These are phyloP conservation scores for Ettlia oleoabundans DNA, from an alignment of 139 green algal species.

Conservation along the genomic window DNA sequence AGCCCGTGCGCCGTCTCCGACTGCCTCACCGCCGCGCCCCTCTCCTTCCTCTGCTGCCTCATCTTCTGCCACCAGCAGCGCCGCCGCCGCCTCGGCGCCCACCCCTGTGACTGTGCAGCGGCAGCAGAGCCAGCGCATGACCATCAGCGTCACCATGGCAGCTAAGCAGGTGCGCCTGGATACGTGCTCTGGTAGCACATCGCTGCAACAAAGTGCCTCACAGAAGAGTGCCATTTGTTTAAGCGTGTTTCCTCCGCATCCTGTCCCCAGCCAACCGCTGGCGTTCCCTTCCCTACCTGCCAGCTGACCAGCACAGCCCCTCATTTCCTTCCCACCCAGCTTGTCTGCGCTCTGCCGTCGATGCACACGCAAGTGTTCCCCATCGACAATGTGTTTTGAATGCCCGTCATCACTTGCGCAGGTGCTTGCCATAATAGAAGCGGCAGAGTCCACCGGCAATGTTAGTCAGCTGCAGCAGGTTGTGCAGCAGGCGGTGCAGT, in stretches of 20 bases:
- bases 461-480: background rate
- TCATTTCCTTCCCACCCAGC: no score
- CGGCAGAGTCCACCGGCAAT: background rate
- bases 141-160: background rate
- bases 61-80: background rate
- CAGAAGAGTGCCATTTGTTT: no score
- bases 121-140: slow-evolving; percentile 1
- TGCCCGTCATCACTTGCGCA: background rate
- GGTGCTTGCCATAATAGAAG: slow-evolving; percentile 4
- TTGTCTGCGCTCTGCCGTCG: no score
- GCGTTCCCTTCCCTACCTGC: no score
- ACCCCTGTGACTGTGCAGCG: slow-evolving; percentile 11
- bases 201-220: no score
- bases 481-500: slow-evolving; percentile 13
- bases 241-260: no score
- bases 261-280: no score
- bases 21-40: background rate
- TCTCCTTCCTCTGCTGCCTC: background rate
- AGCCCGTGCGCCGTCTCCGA: background rate
- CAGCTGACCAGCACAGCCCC: no score
- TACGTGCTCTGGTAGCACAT: no score
- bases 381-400: background rate
- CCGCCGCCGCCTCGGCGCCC: background rate
- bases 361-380: background rate
- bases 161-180: slow-evolving; percentile 11